These are phyloP conservation scores for Trichosporon coremiiforme DNA, from an alignment of 1,284 basidiomycete species.

Conservation along the genomic window DNA sequence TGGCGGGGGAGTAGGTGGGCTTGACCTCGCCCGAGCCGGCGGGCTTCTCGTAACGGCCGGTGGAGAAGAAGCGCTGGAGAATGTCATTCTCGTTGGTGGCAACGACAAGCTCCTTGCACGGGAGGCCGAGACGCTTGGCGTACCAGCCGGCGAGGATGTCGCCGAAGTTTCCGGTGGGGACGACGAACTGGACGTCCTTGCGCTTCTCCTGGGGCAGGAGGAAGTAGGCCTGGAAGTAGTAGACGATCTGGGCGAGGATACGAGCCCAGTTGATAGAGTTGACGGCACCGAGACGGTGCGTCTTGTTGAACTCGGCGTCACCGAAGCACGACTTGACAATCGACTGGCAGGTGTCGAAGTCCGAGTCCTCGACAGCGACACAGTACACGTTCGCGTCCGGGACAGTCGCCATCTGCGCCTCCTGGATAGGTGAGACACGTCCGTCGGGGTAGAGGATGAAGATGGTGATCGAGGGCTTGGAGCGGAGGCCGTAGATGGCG, in stretches of 20 bases:
- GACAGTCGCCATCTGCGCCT: constrained; percentile 99
- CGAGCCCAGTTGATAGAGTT: constrained; percentile 99
- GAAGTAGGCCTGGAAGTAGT: constrained; percentile 92
- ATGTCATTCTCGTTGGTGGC: constrained; percentile 99
- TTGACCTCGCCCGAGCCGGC: constrained; percentile 59
- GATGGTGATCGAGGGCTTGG: constrained; percentile 91
- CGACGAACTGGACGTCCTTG: constrained; percentile 77
- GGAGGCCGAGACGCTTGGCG: constrained; percentile 91
- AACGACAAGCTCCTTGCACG: constrained; percentile 75
- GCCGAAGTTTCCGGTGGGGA: constrained; percentile 98
- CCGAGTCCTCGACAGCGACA: constrained; percentile 84
- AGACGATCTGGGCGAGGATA: constrained; percentile 96
- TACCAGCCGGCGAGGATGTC: constrained; percentile 97
- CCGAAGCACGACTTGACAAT: constrained; percentile 93
- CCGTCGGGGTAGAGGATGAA: constrained; percentile 98
- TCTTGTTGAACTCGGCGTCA: constrained; percentile 83
- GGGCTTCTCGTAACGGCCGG: constrained; percentile 86
- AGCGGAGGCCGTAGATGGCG: constrained; percentile 93
- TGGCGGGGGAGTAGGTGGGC: constrained; percentile 92
- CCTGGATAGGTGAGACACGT: constrained; percentile 96
- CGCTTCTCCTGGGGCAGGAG: constrained; percentile 57
- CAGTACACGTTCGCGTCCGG: constrained; percentile 94
- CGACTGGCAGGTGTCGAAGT: constrained; percentile 90
- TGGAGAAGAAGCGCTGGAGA: constrained; percentile 90
- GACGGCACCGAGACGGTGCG: constrained; percentile 88